phyloP scores from a whole-genome alignment of 2,329 filamentous ascomycete species.

The Pleurostoma richardsiae region DNA sequence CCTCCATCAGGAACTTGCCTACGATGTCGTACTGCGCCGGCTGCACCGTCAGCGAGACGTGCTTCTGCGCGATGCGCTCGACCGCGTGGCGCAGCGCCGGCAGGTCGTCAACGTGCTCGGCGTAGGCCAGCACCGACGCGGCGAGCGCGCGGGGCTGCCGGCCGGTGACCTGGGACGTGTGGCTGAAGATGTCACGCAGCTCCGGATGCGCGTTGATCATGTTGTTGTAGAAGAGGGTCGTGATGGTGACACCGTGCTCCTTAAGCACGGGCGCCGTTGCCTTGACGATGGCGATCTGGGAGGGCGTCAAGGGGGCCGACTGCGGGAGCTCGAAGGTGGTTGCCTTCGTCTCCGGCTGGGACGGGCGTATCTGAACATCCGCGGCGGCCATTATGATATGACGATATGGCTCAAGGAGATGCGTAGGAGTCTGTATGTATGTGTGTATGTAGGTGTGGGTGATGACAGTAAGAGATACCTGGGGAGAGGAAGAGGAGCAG shows the following conservation, averaged over 20 bases:
- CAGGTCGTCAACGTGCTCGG: conserved; percentile 66
- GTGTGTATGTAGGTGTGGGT: too few species aligned
- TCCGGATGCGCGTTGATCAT: conserved; percentile 60
- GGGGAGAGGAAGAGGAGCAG: too few species aligned
- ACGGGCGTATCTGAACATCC: neutral
- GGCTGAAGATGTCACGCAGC: conserved; percentile 67
- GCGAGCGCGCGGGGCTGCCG: conserved; percentile 68
- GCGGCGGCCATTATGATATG: neutral
- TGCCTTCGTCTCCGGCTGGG: neutral
- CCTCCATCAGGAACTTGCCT: conserved; percentile 60
- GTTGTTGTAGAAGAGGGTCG: conserved; percentile 66
- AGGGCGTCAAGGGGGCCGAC: conserved; percentile 43
- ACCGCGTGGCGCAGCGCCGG: conserved; percentile 48
- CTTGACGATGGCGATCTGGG: conserved; percentile 69
- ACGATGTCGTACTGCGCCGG: conserved; percentile 69
- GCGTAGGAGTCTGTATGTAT: too few species aligned
- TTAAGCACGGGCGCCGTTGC: conserved; percentile 69
- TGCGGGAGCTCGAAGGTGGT: neutral
- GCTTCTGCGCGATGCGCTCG: conserved; percentile 72
- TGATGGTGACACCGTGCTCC: conserved; percentile 64
- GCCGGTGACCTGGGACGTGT: conserved; percentile 61
- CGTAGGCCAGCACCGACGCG: conserved; percentile 65
- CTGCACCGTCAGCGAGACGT: conserved; percentile 64
- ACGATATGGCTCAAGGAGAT: too few species aligned
- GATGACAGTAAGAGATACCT: too few species aligned